A percentile compares a stretch with the other conserved stretches of the same genome.
Evolutionary conservation across 2,329 filamentous ascomycete genomes (phyloP).

Genomic region (Rhexocercosporidium sp.): DNA sequence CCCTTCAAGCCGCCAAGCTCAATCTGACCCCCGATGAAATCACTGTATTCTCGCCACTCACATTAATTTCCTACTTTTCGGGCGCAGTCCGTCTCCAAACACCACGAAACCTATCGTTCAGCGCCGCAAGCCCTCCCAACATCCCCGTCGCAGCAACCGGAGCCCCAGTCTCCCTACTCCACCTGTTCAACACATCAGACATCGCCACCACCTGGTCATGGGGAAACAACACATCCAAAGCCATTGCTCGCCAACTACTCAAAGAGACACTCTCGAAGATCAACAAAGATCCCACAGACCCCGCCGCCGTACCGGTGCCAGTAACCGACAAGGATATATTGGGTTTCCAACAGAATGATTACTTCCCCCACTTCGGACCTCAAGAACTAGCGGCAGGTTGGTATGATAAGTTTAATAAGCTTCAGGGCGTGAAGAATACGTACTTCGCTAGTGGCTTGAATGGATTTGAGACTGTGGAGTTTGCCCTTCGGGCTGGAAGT

Average conservation of each 20-base stretch:
- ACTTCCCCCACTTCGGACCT: constrained; percentile 15
- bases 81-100: constrained; percentile 13
- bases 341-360: constrained; percentile 12
- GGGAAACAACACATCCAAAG: constrained; percentile 4
- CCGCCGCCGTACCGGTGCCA: neutral
- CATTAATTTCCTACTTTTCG: constrained; percentile 9
- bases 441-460: constrained; percentile 17
- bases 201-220: constrained; percentile 19
- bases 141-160: constrained; percentile 4
- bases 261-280: constrained; percentile 11
- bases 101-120: constrained; percentile 10
- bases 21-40: neutral
- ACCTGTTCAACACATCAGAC: neutral
- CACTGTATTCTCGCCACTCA: constrained; percentile 7
- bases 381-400: constrained; percentile 10
- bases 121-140: constrained; percentile 8
- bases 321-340: constrained; percentile 12
- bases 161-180: constrained; percentile 3
- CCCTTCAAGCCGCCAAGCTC: constrained; percentile 12
- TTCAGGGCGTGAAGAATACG: constrained; percentile 13
- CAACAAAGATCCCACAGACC: constrained; percentile 9
- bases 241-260: neutral
- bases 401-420: constrained; percentile 16
- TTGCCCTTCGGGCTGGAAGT: constrained; percentile 8
- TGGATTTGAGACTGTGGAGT: constrained; percentile 16